Evolutionary conservation across 2,329 filamentous ascomycete genomes (phyloP), one percentile per base, ranked within the genome.

Genomic region (Aspergillaceae sp.): DNA sequence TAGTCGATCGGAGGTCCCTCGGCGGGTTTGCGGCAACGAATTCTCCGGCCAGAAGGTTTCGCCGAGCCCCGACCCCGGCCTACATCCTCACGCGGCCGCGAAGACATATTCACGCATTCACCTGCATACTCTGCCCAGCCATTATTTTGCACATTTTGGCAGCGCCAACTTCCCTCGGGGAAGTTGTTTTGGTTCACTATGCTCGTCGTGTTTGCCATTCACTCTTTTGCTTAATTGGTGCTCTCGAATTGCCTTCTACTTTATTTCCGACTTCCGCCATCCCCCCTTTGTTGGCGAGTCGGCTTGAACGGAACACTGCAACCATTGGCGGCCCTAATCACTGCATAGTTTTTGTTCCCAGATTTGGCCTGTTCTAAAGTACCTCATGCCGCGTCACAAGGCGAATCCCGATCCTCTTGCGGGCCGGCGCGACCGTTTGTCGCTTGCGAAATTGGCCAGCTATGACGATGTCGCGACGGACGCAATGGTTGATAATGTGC

Each of bases 391-490:
- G 57, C 70, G 53, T 54, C 71, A 57, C 11, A 67, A 62, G 51
- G 51, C 52, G 32, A 57, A 59, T 44, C 54, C 56, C 29, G 59
- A 50, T 42, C 59, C 67, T 1, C 52, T 59, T 37, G 56, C 50
- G 29, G 65, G 67, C 44, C 62, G 62, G 50, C 79, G 84, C 71
- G 82, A 85, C 62, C 80, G 82, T 51, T 76, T 98, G 58, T 95
- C 89, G 5, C 75, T 97, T 57, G 82, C 84, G 50, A 90, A 94
- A 74, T 74, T 98, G 59, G 85, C 89, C 30, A 84, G 85, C 42
- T 97, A 97, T 73, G 92, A 98, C 71, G 92, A 98, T 68, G 83
- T 97, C 54, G 75, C 94, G 51, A 98, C 92, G 5, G 92, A 98
- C 77, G 86, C 87, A 56, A 81, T 98, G 44, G 83, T 98, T 50